Conservation (phyloP, 352 stramenopile species). For the Phytopythium cucurbitacearum region DNA sequence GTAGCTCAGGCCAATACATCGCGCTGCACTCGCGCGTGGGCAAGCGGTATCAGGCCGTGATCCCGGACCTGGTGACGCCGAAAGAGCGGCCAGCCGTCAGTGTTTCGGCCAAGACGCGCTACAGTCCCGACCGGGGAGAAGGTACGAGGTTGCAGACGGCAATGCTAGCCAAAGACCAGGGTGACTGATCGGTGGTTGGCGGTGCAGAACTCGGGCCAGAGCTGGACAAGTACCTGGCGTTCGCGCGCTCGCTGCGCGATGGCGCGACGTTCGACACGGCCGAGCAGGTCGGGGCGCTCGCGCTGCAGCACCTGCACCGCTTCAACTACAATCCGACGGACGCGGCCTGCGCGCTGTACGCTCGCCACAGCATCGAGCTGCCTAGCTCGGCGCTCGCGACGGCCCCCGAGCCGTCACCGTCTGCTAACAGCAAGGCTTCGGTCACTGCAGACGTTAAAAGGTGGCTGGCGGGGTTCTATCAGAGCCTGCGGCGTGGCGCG, state of each 20-base stretch:
- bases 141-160: slow-evolving; percentile 21
- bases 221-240: slow-evolving; percentile 77
- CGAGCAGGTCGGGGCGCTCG: slow-evolving; percentile 65
- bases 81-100: slow-evolving; percentile 5
- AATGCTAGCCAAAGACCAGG: background rate
- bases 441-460: slow-evolving; percentile 40
- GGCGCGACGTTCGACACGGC: slow-evolving; percentile 76
- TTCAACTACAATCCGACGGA: slow-evolving; percentile 80
- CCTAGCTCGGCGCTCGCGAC: slow-evolving; percentile 18
- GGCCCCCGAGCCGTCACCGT: background rate
- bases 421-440: slow-evolving; percentile 8
- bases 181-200: slow-evolving; percentile 7
- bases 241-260: slow-evolving; percentile 68
- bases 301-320: slow-evolving; percentile 74
- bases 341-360: slow-evolving; percentile 76
- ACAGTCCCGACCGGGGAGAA: slow-evolving; percentile 43
- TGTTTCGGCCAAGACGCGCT: slow-evolving; percentile 27
- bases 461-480: slow-evolving; percentile 69
- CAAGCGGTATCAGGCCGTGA: slow-evolving; percentile 72
- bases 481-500: slow-evolving; percentile 32
- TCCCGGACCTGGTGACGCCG: slow-evolving; percentile 45
- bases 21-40: slow-evolving; percentile 74
- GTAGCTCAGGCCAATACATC: slow-evolving; percentile 39
- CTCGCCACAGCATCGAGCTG: slow-evolving; percentile 75
- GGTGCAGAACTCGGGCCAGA: slow-evolving; percentile 44